Conservation (phyloP, 495 filamentous ascomycete species). For the Aspergillus indologenus region DNA sequence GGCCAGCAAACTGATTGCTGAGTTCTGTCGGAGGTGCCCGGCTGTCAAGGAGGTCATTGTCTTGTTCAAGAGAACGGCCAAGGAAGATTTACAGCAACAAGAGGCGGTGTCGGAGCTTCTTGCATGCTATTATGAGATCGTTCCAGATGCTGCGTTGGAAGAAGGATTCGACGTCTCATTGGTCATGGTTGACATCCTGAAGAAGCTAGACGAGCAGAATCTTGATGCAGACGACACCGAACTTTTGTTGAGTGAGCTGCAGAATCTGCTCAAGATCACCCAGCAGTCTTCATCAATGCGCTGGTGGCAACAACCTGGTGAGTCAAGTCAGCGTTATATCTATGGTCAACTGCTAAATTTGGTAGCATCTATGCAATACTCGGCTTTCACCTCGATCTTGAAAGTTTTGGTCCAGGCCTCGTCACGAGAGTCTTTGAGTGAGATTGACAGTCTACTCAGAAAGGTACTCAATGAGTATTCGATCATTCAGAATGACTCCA, state of each 20-base stretch:
- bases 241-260: constrained; percentile 63
- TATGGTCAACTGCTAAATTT: constrained; percentile 1
- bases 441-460: constrained; percentile 32
- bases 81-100: constrained; percentile 68
- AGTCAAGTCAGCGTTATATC: constrained; percentile 10
- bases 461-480: constrained; percentile 37
- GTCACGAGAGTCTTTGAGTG: constrained; percentile 33
- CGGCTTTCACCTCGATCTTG: constrained; percentile 46
- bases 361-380: constrained; percentile 43
- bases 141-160: constrained; percentile 74
- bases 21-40: constrained; percentile 77
- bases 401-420: constrained; percentile 38
- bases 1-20: constrained; percentile 58
- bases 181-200: constrained; percentile 63
- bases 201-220: constrained; percentile 42
- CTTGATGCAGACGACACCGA: constrained; percentile 39
- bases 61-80: constrained; percentile 61
- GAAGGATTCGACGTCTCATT: constrained; percentile 84
- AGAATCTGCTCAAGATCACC: constrained; percentile 74
- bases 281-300: constrained; percentile 73
- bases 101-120: constrained; percentile 75
- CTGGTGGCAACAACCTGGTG: constrained; percentile 71
- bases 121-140: constrained; percentile 72
- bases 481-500: constrained; percentile 30
- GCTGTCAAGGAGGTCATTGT: constrained; percentile 71